phyloP scores from a whole-genome alignment of 2,329 filamentous ascomycete species.

The Nothophaeocryptopus gaeumannii region DNA sequence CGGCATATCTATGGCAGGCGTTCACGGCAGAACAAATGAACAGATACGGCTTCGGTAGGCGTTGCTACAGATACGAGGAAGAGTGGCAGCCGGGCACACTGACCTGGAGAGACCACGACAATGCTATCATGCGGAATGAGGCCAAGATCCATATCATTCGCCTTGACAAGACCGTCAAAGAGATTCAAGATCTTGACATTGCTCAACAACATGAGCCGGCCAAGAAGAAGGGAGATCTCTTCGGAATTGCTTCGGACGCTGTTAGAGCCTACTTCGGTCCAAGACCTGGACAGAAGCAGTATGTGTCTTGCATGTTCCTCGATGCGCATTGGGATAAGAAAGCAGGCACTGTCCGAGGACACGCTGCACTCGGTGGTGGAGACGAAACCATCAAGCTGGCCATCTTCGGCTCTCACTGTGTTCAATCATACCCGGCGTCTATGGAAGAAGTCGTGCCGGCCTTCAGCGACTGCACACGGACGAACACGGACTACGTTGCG shows the following conservation, averaged over 20 bases:
- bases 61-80: conserved; percentile 88
- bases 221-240: conserved; percentile 69
- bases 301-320: conserved; percentile 81
- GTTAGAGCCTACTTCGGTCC: conserved; percentile 75
- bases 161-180: conserved; percentile 76
- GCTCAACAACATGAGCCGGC: conserved; percentile 74
- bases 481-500: conserved; percentile 73
- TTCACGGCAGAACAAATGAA: conserved; percentile 97
- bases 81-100: conserved; percentile 86
- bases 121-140: conserved; percentile 78
- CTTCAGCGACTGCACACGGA: conserved; percentile 86
- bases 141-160: conserved; percentile 85
- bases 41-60: conserved; percentile 78
- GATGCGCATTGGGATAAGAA: conserved; percentile 83
- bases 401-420: conserved; percentile 86
- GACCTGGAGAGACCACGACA: conserved; percentile 69
- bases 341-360: conserved; percentile 68
- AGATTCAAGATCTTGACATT: conserved; percentile 73
- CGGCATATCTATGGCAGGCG: conserved; percentile 93
- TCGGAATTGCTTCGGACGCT: conserved; percentile 72
- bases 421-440: conserved; percentile 85
- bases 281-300: conserved; percentile 73
- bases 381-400: conserved; percentile 74
- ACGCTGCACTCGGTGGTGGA: conserved; percentile 78
- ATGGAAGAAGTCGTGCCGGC: conserved; percentile 88